Percentiles rank a stretch among this genome's conserved stretches.
These are phyloP conservation scores for Spergularia marina DNA, from an alignment of 148 eudicot species.

Conservation along the genomic window DNA sequence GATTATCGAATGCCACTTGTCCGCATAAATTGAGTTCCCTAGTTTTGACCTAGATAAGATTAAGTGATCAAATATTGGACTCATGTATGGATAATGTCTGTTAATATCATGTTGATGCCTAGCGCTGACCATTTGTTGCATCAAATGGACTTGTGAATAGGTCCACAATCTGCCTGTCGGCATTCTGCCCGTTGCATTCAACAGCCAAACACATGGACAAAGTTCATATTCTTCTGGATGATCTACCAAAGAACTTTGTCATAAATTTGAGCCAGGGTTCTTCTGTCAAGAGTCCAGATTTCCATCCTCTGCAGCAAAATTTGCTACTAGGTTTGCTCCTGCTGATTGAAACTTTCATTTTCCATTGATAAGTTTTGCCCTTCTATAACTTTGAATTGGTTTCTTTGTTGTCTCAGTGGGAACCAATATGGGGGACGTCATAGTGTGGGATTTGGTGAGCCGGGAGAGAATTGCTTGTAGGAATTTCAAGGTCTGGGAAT, in stretches of 20 bases:
- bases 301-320: constrained; percentile 76
- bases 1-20: neutral
- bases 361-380: neutral
- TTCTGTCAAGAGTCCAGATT: constrained; percentile 85
- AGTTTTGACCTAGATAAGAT: neutral
- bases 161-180: constrained; percentile 63
- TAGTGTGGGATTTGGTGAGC: constrained; percentile 81
- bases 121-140: neutral
- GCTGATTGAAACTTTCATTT: neutral
- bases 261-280: constrained; percentile 83
- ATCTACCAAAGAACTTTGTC: constrained; percentile 70
- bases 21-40: neutral
- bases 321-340: constrained; percentile 73
- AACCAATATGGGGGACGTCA: constrained; percentile 71
- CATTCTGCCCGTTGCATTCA: constrained; percentile 62
- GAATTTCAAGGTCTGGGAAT: constrained; percentile 89
- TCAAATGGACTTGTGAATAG: constrained; percentile 38
- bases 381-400: constrained; percentile 10
- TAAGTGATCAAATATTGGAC: neutral
- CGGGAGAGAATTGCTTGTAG: constrained; percentile 63
- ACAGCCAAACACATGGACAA: constrained; percentile 66
- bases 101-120: constrained; percentile 6
- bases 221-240: constrained; percentile 71
- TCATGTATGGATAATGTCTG: neutral
- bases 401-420: constrained; percentile 54